phyloP scores from a whole-genome alignment of 176 grass and related monocot genomes.

The Aechmea fasciata region DNA sequence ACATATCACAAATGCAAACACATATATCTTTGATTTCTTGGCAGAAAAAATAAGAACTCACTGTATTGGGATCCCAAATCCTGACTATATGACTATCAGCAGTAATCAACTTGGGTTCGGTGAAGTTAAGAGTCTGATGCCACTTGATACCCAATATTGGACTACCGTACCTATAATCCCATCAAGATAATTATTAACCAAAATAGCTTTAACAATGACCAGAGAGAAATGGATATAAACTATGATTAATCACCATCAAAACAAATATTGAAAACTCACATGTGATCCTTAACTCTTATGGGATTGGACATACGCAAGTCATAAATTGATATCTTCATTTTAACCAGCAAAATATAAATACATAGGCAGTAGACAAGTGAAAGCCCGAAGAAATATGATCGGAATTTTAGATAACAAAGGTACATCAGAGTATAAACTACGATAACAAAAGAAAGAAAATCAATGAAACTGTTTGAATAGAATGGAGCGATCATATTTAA shows the following conservation, averaged over 20 bases:
- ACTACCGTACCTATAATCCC: constrained; percentile 64
- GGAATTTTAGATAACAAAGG: background rate
- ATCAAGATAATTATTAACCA: constrained; percentile 17
- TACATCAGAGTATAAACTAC: background rate
- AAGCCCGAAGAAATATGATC: too few relatives aligned
- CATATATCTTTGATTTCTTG: too few relatives aligned
- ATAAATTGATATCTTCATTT: constrained; percentile 77
- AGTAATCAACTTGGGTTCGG: constrained; percentile 77
- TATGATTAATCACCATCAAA: background rate
- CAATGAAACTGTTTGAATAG: background rate
- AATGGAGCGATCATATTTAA: background rate
- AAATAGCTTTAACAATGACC: constrained; percentile 6
- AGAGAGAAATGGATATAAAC: background rate
- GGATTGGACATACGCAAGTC: constrained; percentile 87
- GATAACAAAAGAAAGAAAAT: background rate
- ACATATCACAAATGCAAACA: too few relatives aligned
- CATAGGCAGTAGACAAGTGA: too few relatives aligned
- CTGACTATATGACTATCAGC: constrained; percentile 80
- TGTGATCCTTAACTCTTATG: constrained; percentile 86
- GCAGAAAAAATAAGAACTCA: constrained; percentile 28
- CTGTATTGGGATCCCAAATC: constrained; percentile 97
- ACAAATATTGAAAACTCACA: constrained; percentile 40
- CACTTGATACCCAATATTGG: constrained; percentile 87
- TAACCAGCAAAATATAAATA: constrained; percentile 3
- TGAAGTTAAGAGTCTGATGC: constrained; percentile 84